Conservation (phyloP, 305 asterid species). For the Solanum hybrid region DNA sequence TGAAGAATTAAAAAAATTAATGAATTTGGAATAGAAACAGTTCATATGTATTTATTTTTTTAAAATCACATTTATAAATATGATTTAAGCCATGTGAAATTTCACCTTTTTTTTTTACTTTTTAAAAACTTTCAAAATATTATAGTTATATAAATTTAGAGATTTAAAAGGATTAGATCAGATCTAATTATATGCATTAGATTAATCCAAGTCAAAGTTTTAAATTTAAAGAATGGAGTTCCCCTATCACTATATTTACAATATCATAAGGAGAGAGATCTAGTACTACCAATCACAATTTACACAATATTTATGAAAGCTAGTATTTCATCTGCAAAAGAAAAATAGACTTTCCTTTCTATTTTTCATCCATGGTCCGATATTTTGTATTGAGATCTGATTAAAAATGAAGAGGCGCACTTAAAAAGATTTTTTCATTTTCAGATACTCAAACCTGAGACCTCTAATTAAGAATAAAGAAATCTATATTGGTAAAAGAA, state of each 20-base stretch:
- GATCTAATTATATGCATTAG: background rate
- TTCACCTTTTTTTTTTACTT: background rate
- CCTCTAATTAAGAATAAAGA: too few relatives aligned
- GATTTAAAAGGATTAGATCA: background rate
- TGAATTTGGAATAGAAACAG: background rate
- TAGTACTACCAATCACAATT: background rate
- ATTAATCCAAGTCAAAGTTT: background rate
- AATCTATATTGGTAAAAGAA: background rate
- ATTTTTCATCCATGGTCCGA: background rate
- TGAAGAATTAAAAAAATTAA: background rate
- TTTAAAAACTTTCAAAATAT: background rate
- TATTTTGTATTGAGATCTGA: background rate
- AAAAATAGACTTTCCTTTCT: background rate
- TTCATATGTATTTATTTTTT: background rate
- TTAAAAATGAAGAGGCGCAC: background rate
- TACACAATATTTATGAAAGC: background rate
- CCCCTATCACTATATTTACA: background rate
- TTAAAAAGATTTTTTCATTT: too few relatives aligned
- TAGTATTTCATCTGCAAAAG: background rate
- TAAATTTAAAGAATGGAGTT: background rate
- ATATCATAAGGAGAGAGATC: background rate
- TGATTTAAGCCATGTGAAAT: background rate
- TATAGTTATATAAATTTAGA: background rate
- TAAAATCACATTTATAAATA: background rate
- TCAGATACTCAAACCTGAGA: too few relatives aligned